Conservation (phyloP, 371 early-diverging fungal genomes). For the Haplosporangium sp. region DNA sequence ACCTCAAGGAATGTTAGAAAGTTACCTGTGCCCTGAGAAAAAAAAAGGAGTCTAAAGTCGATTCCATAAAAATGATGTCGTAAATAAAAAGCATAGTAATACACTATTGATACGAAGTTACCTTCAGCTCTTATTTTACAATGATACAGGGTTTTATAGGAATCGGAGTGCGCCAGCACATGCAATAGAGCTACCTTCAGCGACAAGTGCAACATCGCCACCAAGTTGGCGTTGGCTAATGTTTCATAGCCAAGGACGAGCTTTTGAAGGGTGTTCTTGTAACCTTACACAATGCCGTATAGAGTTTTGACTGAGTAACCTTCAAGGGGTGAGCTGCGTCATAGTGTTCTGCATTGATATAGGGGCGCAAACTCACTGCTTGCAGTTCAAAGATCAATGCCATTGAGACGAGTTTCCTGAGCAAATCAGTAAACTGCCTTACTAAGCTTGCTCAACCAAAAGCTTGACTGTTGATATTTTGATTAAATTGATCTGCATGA, state of each 20-base stretch:
- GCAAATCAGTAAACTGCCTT: neutral
- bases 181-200: neutral
- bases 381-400: neutral
- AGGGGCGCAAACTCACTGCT: neutral
- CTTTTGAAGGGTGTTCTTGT: neutral
- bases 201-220: neutral
- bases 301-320: neutral
- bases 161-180: neutral
- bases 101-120: no score
- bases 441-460: neutral
- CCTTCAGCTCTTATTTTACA: no score
- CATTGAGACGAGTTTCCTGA: neutral
- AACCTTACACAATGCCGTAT: neutral
- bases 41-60: no score
- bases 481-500: neutral
- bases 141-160: neutral
- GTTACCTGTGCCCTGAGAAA: no score
- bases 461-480: conserved; percentile 1
- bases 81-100: no score
- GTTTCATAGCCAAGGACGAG: neutral
- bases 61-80: no score
- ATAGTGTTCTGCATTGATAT: neutral
- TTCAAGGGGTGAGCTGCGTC: neutral
- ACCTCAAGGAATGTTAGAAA: no score
- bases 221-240: neutral